phyloP scores from a whole-genome alignment of 352 stramenopile species.

The Blastocystis sp. region DNA sequence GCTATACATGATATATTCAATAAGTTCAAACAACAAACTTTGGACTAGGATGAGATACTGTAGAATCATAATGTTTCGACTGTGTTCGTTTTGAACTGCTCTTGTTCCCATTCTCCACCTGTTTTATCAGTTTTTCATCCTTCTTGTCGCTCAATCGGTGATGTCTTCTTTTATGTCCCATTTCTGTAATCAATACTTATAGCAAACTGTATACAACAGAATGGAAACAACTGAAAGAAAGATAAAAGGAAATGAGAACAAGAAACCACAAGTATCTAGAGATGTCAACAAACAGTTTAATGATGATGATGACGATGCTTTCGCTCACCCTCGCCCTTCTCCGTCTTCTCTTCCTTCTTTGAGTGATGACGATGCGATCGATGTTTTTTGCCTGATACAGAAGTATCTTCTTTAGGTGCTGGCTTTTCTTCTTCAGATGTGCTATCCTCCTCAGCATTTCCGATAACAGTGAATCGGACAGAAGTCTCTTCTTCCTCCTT shows the following conservation, averaged over 20 bases:
- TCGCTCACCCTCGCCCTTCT: neutral
- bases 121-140: neutral
- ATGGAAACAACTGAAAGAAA: too few relatives aligned
- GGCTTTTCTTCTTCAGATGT: neutral
- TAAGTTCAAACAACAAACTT: neutral
- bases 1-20: neutral
- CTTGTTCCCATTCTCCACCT: neutral
- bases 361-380: constrained; percentile 57
- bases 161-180: too few relatives aligned
- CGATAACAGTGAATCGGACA: neutral
- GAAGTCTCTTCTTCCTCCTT: constrained; percentile 48
- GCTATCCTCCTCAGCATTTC: neutral
- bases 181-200: too few relatives aligned
- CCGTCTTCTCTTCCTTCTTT: constrained; percentile 57
- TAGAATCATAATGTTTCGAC: too few relatives aligned
- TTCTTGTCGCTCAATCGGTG: too few relatives aligned
- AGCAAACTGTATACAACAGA: too few relatives aligned
- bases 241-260: too few relatives aligned
- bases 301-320: constrained; percentile 62
- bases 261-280: neutral
- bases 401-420: constrained; percentile 68
- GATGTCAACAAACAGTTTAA: constrained; percentile 17
- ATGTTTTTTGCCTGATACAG: neutral
- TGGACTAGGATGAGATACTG: neutral
- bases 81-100: neutral